These are phyloP conservation scores for Neopestalotiopsis sp. DNA, from an alignment of 2,329 filamentous ascomycete species.

Conservation along the genomic window DNA sequence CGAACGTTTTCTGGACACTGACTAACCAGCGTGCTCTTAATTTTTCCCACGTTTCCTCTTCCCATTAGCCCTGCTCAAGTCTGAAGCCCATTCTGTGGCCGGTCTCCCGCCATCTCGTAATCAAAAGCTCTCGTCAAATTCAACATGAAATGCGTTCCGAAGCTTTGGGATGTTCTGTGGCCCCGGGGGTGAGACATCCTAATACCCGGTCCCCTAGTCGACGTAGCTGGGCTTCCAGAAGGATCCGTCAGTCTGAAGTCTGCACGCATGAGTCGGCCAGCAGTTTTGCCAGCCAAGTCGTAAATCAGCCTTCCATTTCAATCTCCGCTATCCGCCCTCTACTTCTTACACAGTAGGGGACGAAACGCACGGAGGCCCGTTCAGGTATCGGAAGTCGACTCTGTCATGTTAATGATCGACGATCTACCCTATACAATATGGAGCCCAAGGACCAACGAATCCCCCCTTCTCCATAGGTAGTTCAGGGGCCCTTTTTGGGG, in stretches of 20 bases:
- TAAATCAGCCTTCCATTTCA: not conserved
- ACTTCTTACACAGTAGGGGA: not conserved
- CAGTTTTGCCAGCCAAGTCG: not conserved
- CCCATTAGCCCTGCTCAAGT: not conserved
- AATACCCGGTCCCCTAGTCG: conserved; percentile 26
- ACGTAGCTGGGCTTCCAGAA: conserved; percentile 21
- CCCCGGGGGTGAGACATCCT: conserved; percentile 24
- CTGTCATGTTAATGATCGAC: not conserved
- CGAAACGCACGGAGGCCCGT: not conserved
- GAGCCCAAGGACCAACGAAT: not conserved
- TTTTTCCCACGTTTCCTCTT: not conserved
- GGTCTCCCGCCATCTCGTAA: conserved; percentile 1
- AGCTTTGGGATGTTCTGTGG: not conserved
- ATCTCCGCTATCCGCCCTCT: not conserved
- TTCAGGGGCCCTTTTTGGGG: not conserved
- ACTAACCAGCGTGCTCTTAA: not conserved
- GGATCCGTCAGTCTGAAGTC: not conserved
- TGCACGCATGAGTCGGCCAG: not conserved
- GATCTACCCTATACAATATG: not conserved
- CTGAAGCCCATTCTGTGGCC: not conserved
- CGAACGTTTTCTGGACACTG: not conserved
- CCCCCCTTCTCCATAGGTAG: not conserved
- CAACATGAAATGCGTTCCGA: not conserved
- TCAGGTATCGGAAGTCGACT: not conserved
- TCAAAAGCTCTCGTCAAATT: conserved; percentile 7